A percentile compares a stretch with the other conserved stretches of the same genome.
phyloP scores from a whole-genome alignment of 129 eudicot genomes.

The Calendula officinalis region DNA sequence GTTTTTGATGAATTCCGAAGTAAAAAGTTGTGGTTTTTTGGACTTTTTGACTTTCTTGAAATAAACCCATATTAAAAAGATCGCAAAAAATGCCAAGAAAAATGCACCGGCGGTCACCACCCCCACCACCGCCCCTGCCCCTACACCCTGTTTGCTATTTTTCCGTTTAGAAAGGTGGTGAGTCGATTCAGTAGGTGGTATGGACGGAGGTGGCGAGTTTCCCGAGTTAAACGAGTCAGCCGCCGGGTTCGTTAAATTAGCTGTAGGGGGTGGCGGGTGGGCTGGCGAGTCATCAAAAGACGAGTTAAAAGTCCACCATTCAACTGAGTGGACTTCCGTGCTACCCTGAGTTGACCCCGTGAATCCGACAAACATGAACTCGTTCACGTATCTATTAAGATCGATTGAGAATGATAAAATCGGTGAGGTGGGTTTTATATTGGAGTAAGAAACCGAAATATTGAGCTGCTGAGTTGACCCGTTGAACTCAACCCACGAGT shows the following conservation, averaged over 20 bases:
- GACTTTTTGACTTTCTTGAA: slow-evolving; percentile 50
- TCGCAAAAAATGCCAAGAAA: slow-evolving; percentile 48
- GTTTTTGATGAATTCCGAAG: slow-evolving; percentile 60
- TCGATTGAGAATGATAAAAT: slow-evolving; percentile 50
- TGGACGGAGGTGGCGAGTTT: slow-evolving; percentile 45
- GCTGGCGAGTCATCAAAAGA: background rate
- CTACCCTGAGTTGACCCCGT: background rate
- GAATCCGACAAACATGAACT: background rate
- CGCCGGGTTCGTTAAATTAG: slow-evolving; percentile 43
- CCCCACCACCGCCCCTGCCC: slow-evolving; percentile 82
- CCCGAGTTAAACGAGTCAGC: slow-evolving; percentile 38
- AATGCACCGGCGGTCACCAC: slow-evolving; percentile 85
- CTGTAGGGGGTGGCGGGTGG: background rate
- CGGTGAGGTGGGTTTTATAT: slow-evolving; percentile 68
- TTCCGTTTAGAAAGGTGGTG: slow-evolving; percentile 18
- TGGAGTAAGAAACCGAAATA: slow-evolving; percentile 68
- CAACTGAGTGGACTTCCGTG: slow-evolving; percentile 20
- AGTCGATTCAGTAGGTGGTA: slow-evolving; percentile 30
- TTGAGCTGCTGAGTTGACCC: slow-evolving; percentile 54
- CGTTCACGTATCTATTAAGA: slow-evolving; percentile 31
- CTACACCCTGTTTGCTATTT: slow-evolving; percentile 42
- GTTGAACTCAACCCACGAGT: slow-evolving; percentile 85
- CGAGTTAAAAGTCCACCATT: slow-evolving; percentile 76
- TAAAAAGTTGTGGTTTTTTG: slow-evolving; percentile 41
- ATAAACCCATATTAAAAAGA: slow-evolving; percentile 55